Conservation (phyloP, 345 rosid species). For the Gossypium turneri region DNA sequence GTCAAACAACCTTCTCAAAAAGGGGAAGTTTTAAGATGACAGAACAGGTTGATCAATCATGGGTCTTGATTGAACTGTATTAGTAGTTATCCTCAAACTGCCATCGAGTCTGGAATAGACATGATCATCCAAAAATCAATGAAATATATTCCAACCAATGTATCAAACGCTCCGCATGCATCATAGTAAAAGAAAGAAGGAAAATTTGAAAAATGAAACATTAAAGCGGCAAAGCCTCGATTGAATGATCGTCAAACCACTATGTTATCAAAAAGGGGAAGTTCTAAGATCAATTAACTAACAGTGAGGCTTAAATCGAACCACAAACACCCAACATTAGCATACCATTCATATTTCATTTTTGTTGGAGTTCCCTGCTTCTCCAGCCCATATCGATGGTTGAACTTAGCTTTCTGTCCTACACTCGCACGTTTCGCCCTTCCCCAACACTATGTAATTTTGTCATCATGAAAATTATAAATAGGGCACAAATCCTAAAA, state of each 20-base stretch:
- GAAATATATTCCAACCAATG: neutral
- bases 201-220: neutral
- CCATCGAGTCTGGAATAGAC: too few species aligned
- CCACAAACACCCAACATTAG: neutral
- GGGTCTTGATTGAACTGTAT: too few species aligned
- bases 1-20: too few species aligned
- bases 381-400: slow-evolving; percentile 62
- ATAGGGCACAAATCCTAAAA: too few species aligned
- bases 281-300: neutral
- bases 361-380: slow-evolving; percentile 31
- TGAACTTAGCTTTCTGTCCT: slow-evolving; percentile 81
- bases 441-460: slow-evolving; percentile 71
- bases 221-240: neutral
- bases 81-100: too few species aligned
- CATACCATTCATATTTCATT: slow-evolving; percentile 5
- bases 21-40: too few species aligned
- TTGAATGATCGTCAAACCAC: neutral
- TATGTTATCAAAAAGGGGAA: neutral
- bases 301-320: neutral
- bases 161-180: neutral
- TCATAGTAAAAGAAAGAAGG: neutral
- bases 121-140: too few species aligned
- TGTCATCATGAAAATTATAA: slow-evolving; percentile 60
- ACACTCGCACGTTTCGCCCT: slow-evolving; percentile 74
- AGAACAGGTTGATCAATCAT: too few species aligned